Conservation (phyloP, 1,284 basidiomycete species). For the Cutaneotrichosporon curvatum region DNA sequence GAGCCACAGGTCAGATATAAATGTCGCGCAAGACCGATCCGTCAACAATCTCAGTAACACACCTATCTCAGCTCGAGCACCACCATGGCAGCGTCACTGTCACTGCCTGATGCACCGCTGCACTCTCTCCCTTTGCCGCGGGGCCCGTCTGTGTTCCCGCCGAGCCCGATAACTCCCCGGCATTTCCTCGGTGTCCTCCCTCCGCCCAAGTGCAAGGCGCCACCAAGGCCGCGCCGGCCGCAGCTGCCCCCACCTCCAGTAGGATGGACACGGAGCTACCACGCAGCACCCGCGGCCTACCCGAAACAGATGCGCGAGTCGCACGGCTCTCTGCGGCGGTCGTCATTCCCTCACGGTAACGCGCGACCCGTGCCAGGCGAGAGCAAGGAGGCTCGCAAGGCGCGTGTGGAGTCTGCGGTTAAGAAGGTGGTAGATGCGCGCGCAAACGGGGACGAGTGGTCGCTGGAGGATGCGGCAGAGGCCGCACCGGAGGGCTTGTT, state of each 20-base stretch:
- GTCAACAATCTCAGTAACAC: no score
- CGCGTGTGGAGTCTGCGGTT: constrained; percentile 22
- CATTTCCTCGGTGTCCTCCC: constrained; percentile 7
- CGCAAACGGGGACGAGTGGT: constrained; percentile 4
- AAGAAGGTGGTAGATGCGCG: constrained; percentile 5
- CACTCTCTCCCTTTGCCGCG: neutral
- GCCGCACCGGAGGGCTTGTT: constrained; percentile 46
- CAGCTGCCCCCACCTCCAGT: constrained; percentile 28
- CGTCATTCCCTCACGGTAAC: constrained; percentile 15
- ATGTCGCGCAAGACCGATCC: no score
- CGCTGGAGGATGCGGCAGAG: constrained; percentile 8
- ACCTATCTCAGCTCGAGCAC: no score
- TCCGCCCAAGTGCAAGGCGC: no score
- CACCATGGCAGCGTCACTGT: no score
- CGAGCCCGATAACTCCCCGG: neutral
- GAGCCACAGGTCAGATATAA: no score
- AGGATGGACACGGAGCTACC: constrained; percentile 54
- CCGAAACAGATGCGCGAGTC: constrained; percentile 54
- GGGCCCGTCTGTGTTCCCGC: neutral
- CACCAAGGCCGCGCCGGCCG: constrained; percentile 7
- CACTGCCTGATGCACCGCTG: no score
- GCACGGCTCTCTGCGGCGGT: constrained; percentile 24
- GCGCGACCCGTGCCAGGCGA: constrained; percentile 6
- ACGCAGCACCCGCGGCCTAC: constrained; percentile 63
- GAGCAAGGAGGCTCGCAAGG: constrained; percentile 30